phyloP scores from a whole-genome alignment of 345 rosid genomes.

The Arabidopsis thaliana region DNA sequence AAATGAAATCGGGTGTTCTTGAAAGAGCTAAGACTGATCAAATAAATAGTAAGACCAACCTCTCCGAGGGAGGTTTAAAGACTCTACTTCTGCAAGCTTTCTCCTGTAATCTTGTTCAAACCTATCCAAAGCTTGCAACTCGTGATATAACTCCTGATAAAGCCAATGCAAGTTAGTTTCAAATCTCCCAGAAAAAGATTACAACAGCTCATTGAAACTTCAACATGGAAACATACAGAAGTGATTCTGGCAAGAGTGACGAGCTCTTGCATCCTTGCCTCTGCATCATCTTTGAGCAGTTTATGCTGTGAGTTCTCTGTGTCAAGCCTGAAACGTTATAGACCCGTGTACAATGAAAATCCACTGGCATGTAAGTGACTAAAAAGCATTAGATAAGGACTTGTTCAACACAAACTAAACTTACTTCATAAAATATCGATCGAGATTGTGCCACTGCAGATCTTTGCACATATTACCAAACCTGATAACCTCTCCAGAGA shows the following conservation, averaged over 20 bases:
- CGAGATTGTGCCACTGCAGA: slow-evolving; percentile 87
- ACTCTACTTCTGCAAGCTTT: slow-evolving; percentile 62
- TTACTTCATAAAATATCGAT: slow-evolving; percentile 76
- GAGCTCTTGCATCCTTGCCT: slow-evolving; percentile 68
- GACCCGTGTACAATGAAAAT: slow-evolving; percentile 43
- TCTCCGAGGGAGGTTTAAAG: slow-evolving; percentile 55
- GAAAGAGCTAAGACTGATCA: slow-evolving; percentile 12
- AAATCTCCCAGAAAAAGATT: background rate
- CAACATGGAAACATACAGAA: slow-evolving; percentile 64
- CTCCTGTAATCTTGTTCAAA: slow-evolving; percentile 64
- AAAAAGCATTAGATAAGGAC: slow-evolving; percentile 5
- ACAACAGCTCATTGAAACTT: slow-evolving; percentile 6
- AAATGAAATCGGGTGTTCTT: background rate
- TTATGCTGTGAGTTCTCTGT: slow-evolving; percentile 50
- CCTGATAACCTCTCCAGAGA: slow-evolving; percentile 78
- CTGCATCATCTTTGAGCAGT: slow-evolving; percentile 63
- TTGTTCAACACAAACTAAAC: slow-evolving; percentile 9
- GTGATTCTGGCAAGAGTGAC: slow-evolving; percentile 74
- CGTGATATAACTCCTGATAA: slow-evolving; percentile 78
- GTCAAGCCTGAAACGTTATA: slow-evolving; percentile 63
- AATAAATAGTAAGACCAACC: slow-evolving; percentile 48
- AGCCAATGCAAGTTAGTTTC: slow-evolving; percentile 19
- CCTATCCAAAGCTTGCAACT: slow-evolving; percentile 65
- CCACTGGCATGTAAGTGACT: slow-evolving; percentile 31
- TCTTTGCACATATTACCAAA: slow-evolving; percentile 90